A percentile compares a stretch with the other conserved stretches of the same genome.
Conservation (phyloP, 306 rosid genomes). For the Sechiopsis laciniata region DNA sequence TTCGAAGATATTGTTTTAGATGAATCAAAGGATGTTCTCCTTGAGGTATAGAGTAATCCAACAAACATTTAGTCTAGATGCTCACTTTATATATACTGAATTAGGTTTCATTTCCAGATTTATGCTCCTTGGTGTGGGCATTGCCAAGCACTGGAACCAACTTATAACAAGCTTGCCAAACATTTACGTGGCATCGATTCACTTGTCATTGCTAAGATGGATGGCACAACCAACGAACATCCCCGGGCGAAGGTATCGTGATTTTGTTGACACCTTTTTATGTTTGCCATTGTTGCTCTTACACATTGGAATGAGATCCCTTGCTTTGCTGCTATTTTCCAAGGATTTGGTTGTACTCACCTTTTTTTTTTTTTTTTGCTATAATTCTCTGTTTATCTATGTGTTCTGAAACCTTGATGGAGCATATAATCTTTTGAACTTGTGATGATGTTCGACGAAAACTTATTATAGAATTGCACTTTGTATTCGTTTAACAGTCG, state of each 20-base stretch:
- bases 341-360: background rate
- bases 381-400: background rate
- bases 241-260: constrained; percentile 85
- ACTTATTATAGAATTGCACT: constrained; percentile 4
- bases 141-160: constrained; percentile 90
- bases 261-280: background rate
- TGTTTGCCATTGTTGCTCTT: background rate
- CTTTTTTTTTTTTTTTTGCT: background rate
- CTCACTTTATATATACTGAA: constrained; percentile 11
- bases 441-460: background rate
- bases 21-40: constrained; percentile 97
- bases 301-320: background rate
- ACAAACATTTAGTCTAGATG: background rate
- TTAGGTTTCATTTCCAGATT: constrained; percentile 41
- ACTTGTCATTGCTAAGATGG: constrained; percentile 93
- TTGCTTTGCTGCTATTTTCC: background rate
- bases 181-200: constrained; percentile 73
- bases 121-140: constrained; percentile 99
- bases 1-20: constrained; percentile 91
- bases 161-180: constrained; percentile 85
- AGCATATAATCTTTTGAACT: constrained; percentile 1
- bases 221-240: constrained; percentile 96
- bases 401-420: constrained; percentile 6
- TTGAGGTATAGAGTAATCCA: constrained; percentile 53
- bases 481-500: constrained; percentile 27